phyloP scores from a whole-genome alignment of 2,329 filamentous ascomycete genomes.

The Periconia sp. region DNA sequence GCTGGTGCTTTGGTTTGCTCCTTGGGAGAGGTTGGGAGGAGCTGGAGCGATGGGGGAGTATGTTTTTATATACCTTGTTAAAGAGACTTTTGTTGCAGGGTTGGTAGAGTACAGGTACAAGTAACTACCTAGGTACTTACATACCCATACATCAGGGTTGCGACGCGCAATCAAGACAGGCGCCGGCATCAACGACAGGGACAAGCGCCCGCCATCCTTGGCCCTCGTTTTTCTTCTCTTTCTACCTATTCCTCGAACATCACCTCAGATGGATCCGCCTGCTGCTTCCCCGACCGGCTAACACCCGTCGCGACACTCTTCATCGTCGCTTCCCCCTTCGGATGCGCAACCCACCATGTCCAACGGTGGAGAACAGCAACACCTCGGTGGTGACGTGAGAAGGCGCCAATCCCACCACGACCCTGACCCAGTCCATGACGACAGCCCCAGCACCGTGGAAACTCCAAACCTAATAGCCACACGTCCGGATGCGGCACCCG shows the following conservation, averaged over 20 bases:
- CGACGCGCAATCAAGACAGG: too few species aligned
- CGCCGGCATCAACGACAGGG: not conserved
- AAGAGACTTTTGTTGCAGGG: too few species aligned
- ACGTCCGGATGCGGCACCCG: slow-evolving; percentile 11
- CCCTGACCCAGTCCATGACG: slow-evolving; percentile 19
- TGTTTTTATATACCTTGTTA: too few species aligned
- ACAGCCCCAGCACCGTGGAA: not conserved
- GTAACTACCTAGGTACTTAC: too few species aligned
- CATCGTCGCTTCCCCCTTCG: slow-evolving; percentile 13
- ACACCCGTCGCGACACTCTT: not conserved
- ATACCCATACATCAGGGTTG: too few species aligned
- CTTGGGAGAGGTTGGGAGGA: too few species aligned
- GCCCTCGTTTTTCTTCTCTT: not conserved
- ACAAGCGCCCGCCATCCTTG: not conserved
- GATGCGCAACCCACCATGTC: slow-evolving; percentile 21
- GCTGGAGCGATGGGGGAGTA: too few species aligned
- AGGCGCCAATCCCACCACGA: slow-evolving; percentile 30
- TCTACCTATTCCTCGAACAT: not conserved
- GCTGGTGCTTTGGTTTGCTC: too few species aligned
- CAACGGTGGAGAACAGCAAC: slow-evolving; percentile 23
- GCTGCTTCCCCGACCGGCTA: too few species aligned
- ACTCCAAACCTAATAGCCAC: not conserved
- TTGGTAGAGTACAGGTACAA: too few species aligned
- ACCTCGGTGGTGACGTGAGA: slow-evolving; percentile 22
- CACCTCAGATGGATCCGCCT: not conserved